Evolutionary conservation across 208 protist genomes (phyloP), one percentile per base, ranked within the genome.

Genomic region (Acanthamoeba royreba): DNA sequence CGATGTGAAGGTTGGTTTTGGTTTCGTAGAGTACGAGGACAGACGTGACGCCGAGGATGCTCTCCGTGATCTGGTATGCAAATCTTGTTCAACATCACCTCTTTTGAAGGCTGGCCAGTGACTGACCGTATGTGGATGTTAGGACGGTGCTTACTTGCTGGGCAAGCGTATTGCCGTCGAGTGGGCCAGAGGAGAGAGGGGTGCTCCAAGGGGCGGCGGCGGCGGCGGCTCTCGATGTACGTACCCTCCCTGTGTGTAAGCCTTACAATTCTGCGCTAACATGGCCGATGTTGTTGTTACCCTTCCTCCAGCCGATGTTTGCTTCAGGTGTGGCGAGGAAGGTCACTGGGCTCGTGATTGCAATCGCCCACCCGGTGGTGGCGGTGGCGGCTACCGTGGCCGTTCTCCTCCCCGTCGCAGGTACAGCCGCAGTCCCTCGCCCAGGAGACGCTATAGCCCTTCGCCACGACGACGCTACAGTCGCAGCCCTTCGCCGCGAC

Each of bases 11-110:
- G 72, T 89, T 31, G 85, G 85, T 38, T 94, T 77, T 49, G 92
- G 81, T 4, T 94, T 94, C 77, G 52, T 94, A 1, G 85, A 88
- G 61, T 94, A 55, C 31, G 92, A 94, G 40, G 92, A 94, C 49
- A 28, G 61, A 43, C 42, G 92, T 35, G 92, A 94, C 72, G 92
- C 92, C 45, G 92, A 94, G 45, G 92, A 86, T 38, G 66, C 92
- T 25, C 1, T 94, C 33, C 46, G 61, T 45, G 91, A 93, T 52
- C 31, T 93, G 40, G 49, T 69, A 69, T 17, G n/a, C 4, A 0
- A 7, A 40, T 2, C 46, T 58, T 86, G 19, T 40, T 22, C n/a
- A 38, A 5, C 77, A 8, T 33, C 5, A 45, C 9, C 45, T 85
- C 45, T 8, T 85, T 33, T 33, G n/a, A 17, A 61, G 19, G 25